A percentile compares a stretch with the other conserved stretches of the same genome.
Conservation (phyloP, 768 basidiomycete genomes). For the Boletus sensibilis region DNA sequence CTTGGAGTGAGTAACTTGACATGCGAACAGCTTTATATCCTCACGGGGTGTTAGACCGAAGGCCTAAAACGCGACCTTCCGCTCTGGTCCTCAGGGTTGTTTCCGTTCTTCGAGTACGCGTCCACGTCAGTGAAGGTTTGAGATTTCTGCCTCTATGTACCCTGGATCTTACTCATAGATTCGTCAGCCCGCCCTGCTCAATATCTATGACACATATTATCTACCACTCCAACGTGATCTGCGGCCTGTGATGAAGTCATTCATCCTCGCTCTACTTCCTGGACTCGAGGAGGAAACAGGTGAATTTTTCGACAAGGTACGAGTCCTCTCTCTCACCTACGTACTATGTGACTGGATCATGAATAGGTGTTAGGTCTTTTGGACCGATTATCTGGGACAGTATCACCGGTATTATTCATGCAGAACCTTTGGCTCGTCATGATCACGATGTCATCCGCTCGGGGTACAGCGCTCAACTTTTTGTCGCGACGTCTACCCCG, state of each 20-base stretch:
- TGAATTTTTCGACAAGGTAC: slow-evolving; percentile 91
- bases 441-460: slow-evolving; percentile 82
- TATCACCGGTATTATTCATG: slow-evolving; percentile 87
- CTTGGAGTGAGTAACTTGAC: slow-evolving; percentile 65
- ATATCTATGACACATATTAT: slow-evolving; percentile 91
- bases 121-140: slow-evolving; percentile 95
- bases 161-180: neutral
- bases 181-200: slow-evolving; percentile 75
- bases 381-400: slow-evolving; percentile 78
- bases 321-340: neutral
- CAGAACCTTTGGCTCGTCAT: slow-evolving; percentile 95
- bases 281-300: slow-evolving; percentile 97
- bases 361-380: slow-evolving; percentile 73
- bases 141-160: slow-evolving; percentile 3
- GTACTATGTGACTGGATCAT: slow-evolving; percentile 11
- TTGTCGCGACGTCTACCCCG: slow-evolving; percentile 77
- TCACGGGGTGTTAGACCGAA: slow-evolving; percentile 57
- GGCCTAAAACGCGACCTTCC: slow-evolving; percentile 83
- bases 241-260: slow-evolving; percentile 90
- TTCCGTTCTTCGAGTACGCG: slow-evolving; percentile 98
- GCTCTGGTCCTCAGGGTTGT: slow-evolving; percentile 93
- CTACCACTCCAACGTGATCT: slow-evolving; percentile 78
- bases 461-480: slow-evolving; percentile 86
- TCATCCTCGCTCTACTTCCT: slow-evolving; percentile 89
- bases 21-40: neutral